phyloP scores from a whole-genome alignment of 352 stramenopile species.

The Pythium brachiatum region DNA sequence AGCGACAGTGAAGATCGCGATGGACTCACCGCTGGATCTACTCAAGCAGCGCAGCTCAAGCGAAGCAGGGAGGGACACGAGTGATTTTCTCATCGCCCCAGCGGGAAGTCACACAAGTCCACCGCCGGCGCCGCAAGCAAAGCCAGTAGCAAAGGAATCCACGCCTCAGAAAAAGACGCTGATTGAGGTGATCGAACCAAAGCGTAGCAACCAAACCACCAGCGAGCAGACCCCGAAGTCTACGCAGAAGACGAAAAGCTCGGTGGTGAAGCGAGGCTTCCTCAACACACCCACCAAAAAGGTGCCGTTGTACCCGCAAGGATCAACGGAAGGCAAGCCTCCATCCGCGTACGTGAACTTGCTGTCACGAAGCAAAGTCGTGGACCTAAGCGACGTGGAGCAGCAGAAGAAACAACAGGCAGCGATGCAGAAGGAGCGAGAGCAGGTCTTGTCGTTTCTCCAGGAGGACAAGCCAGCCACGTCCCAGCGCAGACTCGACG shows the following conservation, averaged over 20 bases:
- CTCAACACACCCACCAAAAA: slow-evolving; percentile 59
- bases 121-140: not conserved
- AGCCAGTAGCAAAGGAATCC: slow-evolving; percentile 1
- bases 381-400: slow-evolving; percentile 61
- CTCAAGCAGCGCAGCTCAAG: slow-evolving; percentile 48
- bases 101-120: not conserved
- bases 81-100: slow-evolving; percentile 22
- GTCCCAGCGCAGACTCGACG: not conserved
- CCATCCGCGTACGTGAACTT: slow-evolving; percentile 79
- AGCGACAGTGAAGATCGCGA: slow-evolving; percentile 20
- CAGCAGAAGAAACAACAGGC: slow-evolving; percentile 29
- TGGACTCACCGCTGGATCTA: slow-evolving; percentile 48
- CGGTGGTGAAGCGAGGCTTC: slow-evolving; percentile 76
- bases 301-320: slow-evolving; percentile 56
- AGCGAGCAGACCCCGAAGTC: not conserved
- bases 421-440: slow-evolving; percentile 8
- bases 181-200: slow-evolving; percentile 46
- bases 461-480: not conserved
- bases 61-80: slow-evolving; percentile 6
- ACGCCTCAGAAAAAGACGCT: slow-evolving; percentile 32
- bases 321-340: slow-evolving; percentile 62
- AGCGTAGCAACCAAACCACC: not conserved
- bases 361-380: slow-evolving; percentile 74
- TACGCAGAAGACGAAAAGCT: slow-evolving; percentile 21
- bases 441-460: slow-evolving; percentile 31